These are phyloP conservation scores for Hanseniaspora uvarum DNA, from an alignment of 1,139 yeast genomes.

Conservation along the genomic window DNA sequence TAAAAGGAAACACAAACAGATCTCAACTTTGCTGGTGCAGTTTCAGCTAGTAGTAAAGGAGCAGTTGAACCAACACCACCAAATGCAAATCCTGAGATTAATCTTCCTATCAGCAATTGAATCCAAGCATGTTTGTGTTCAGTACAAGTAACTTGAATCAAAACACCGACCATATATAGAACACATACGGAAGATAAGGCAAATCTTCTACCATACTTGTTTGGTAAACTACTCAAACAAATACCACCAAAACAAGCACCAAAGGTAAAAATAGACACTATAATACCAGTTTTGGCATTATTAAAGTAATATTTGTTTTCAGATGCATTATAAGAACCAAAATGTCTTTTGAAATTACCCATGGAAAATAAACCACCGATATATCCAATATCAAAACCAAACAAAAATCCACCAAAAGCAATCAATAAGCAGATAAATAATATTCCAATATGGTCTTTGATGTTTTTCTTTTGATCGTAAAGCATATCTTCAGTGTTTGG, in stretches of 20 bases:
- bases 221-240: slow-evolving; percentile 44
- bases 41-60: slow-evolving; percentile 57
- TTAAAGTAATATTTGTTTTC: slow-evolving; percentile 37
- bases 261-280: slow-evolving; percentile 57
- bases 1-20: slow-evolving; percentile 55
- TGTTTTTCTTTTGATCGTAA: slow-evolving; percentile 1
- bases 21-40: slow-evolving; percentile 58
- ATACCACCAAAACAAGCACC: slow-evolving; percentile 67
- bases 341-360: slow-evolving; percentile 49
- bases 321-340: slow-evolving; percentile 32
- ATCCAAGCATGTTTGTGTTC: slow-evolving; percentile 44
- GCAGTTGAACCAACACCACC: slow-evolving; percentile 53
- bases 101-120: slow-evolving; percentile 52
- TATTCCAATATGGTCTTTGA: slow-evolving; percentile 29
- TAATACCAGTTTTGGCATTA: slow-evolving; percentile 50
- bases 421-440: slow-evolving; percentile 38
- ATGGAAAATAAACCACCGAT: slow-evolving; percentile 67
- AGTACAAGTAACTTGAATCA: slow-evolving; percentile 43
- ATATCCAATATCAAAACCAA: slow-evolving; percentile 72
- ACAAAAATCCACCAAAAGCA: slow-evolving; percentile 62
- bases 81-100: slow-evolving; percentile 54
- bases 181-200: slow-evolving; percentile 47
- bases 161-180: slow-evolving; percentile 51
- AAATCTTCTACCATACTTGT: slow-evolving; percentile 51
- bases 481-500: slow-evolving; percentile 10